Percentiles rank a stretch among this genome's conserved stretches.
Conservation (phyloP, 176 grass and related monocot genomes). For the Cenchrus fungigraminus region DNA sequence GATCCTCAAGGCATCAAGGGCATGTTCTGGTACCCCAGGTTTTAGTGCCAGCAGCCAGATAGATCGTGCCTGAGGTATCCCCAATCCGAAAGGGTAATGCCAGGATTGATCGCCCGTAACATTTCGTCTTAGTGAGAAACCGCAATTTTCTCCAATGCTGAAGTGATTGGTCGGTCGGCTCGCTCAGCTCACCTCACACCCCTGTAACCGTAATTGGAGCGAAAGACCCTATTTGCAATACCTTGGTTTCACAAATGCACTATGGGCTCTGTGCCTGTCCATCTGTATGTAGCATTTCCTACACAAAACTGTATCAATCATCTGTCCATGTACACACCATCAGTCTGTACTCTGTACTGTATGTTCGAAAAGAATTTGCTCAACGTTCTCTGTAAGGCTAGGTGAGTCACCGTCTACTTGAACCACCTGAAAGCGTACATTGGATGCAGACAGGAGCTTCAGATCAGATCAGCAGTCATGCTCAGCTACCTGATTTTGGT, state of each 20-base stretch:
- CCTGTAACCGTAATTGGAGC: neutral
- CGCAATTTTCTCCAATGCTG: neutral
- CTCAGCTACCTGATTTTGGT: neutral
- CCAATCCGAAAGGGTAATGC: neutral
- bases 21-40: slow-evolving; percentile 95
- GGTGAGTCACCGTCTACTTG: neutral
- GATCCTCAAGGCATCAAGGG: slow-evolving; percentile 98
- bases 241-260: neutral
- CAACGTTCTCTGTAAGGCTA: neutral
- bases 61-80: neutral
- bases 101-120: neutral
- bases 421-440: neutral
- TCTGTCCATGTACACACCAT: slow-evolving; percentile 13
- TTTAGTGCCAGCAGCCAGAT: slow-evolving; percentile 18
- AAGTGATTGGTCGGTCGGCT: neutral
- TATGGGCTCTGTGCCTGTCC: neutral
- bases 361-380: neutral
- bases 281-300: slow-evolving; percentile 21
- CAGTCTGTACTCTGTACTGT: neutral
- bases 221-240: neutral
- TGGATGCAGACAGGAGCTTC: neutral
- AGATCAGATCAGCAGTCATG: neutral
- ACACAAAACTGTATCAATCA: neutral
- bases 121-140: neutral
- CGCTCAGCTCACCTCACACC: neutral